A percentile compares a stretch with the other conserved stretches of the same genome.
These are phyloP conservation scores for Colletotrichum tamarilloi DNA, from an alignment of 2,329 filamentous ascomycete genomes.

Conservation along the genomic window DNA sequence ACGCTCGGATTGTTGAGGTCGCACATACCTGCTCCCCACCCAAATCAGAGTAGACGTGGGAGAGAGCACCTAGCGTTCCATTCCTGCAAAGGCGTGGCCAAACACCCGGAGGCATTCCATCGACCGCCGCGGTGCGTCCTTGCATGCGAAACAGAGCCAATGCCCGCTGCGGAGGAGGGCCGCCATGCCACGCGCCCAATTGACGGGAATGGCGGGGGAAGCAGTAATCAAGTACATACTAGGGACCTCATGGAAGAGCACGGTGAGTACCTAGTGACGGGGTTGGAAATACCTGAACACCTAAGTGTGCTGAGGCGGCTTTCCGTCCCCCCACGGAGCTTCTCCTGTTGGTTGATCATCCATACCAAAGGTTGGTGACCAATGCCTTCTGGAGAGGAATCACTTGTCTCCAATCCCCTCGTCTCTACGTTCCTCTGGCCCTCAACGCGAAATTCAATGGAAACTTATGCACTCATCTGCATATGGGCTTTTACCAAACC, in stretches of 20 bases:
- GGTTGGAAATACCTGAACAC: not conserved
- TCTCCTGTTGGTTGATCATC: not conserved
- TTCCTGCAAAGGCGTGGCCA: slow-evolving; percentile 24
- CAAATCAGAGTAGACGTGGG: not conserved
- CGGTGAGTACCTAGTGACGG: not conserved
- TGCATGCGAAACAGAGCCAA: slow-evolving; percentile 30
- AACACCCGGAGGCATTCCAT: slow-evolving; percentile 19
- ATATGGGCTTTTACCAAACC: too few species aligned
- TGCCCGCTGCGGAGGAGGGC: not conserved
- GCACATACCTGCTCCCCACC: slow-evolving; percentile 15
- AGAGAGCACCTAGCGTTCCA: not conserved
- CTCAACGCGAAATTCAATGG: slow-evolving; percentile 2
- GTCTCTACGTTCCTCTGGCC: not conserved
- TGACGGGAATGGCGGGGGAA: slow-evolving; percentile 28
- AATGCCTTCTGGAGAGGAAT: not conserved
- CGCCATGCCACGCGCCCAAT: slow-evolving; percentile 16
- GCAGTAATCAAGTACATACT: not conserved
- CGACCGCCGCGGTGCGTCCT: slow-evolving; percentile 1
- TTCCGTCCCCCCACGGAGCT: slow-evolving; percentile 12
- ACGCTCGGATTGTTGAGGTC: slow-evolving; percentile 21
- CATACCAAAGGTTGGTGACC: too few species aligned
- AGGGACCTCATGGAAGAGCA: not conserved
- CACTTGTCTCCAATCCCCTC: not conserved
- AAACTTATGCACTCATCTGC: too few species aligned
- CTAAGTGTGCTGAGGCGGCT: not conserved